A percentile compares a stretch with the other conserved stretches of the same genome.
phyloP scores from a whole-genome alignment of 2,329 filamentous ascomycete species.

The Emergomyces africanus region DNA sequence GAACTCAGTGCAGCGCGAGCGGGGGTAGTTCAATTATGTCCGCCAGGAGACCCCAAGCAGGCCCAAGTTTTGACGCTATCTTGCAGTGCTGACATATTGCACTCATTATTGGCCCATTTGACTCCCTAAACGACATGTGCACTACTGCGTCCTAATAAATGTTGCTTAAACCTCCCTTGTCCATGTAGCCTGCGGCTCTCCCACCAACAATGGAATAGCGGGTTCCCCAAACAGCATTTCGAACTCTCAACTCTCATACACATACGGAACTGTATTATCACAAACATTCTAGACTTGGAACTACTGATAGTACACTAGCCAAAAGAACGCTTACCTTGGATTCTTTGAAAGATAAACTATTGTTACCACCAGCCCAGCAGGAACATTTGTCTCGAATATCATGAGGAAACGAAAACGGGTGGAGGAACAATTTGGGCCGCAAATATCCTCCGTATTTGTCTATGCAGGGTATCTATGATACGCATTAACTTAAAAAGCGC shows the following conservation, averaged over 20 bases:
- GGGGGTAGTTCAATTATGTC: neutral
- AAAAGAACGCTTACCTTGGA: neutral
- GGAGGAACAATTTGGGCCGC: neutral
- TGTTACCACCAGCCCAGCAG: neutral
- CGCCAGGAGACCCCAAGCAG: neutral
- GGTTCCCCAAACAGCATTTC: neutral
- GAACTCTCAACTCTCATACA: no score
- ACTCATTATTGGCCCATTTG: neutral
- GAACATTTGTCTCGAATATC: neutral
- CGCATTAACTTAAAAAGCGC: neutral
- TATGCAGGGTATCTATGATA: neutral
- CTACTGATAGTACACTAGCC: neutral
- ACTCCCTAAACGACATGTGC: neutral
- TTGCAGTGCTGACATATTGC: neutral
- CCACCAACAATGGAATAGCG: neutral
- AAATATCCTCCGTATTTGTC: neutral
- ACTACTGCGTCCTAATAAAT: neutral
- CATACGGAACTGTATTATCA: no score
- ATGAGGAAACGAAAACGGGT: neutral
- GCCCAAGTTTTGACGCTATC: neutral
- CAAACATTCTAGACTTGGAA: no score
- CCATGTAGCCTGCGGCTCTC: neutral
- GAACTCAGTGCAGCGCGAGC: neutral
- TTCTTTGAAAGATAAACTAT: neutral
- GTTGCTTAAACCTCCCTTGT: neutral